Conservation (phyloP, 2,329 filamentous ascomycete genomes). For the Beauveria scarabaeidicola region DNA sequence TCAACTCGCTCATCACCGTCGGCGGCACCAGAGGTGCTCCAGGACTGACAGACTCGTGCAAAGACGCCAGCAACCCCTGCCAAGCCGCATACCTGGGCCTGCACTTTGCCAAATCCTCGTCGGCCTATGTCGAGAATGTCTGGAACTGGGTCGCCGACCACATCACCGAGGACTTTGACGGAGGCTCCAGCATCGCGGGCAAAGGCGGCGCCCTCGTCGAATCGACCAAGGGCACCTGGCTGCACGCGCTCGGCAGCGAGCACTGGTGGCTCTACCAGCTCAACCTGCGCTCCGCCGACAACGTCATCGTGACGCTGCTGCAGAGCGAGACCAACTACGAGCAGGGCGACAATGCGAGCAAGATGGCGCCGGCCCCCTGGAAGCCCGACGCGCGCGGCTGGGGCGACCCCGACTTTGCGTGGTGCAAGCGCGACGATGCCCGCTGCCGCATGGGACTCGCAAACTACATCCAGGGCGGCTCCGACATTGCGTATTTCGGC, state of each 20-base stretch:
- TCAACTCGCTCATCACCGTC: slow-evolving; percentile 36
- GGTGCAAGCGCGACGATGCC: slow-evolving; percentile 28
- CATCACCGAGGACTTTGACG: slow-evolving; percentile 32
- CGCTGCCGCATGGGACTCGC: slow-evolving; percentile 34
- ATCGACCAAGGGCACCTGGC: slow-evolving; percentile 42
- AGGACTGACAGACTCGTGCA: slow-evolving; percentile 31
- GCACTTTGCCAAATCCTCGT: slow-evolving; percentile 32
- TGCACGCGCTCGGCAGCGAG: slow-evolving; percentile 39
- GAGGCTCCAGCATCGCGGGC: slow-evolving; percentile 35
- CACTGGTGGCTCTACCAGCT: slow-evolving; percentile 53
- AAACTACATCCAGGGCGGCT: slow-evolving; percentile 33
- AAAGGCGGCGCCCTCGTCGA: slow-evolving; percentile 42
- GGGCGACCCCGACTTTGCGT: slow-evolving; percentile 35
- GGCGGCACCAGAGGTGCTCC: slow-evolving; percentile 34
- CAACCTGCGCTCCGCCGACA: slow-evolving; percentile 39
- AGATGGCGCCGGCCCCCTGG: slow-evolving; percentile 31
- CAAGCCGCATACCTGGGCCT: slow-evolving; percentile 40
- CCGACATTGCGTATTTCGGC: slow-evolving; percentile 32
- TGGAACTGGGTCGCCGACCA: slow-evolving; percentile 41
- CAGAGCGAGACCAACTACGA: slow-evolving; percentile 45
- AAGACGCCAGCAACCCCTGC: slow-evolving; percentile 26
- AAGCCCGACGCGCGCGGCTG: slow-evolving; percentile 25
- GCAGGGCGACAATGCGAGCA: slow-evolving; percentile 24
- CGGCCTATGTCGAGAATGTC: slow-evolving; percentile 9
- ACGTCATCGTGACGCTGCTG: slow-evolving; percentile 41